Evolutionary conservation across 2,329 filamentous ascomycete genomes (phyloP), one percentile per base, ranked within the genome.

Genomic region (Setomelanomma holmii): DNA sequence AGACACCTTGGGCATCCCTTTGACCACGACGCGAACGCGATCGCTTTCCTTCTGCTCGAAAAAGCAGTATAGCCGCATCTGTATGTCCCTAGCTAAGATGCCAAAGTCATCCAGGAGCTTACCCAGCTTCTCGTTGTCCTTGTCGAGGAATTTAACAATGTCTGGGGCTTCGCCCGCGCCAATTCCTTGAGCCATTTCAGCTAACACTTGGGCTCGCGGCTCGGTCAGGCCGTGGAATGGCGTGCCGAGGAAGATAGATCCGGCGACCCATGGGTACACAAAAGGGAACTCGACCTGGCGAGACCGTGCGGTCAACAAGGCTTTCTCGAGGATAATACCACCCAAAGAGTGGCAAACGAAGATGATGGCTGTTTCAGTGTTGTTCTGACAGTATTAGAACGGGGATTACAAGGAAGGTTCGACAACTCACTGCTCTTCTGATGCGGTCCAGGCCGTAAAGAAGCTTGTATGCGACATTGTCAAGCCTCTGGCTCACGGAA

Each of bases 271-370:
- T 11, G 62, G 56, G 41, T 64, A 66, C 6, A 67, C 50, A 21
- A 44, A 60, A 2, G 62, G 60, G 19, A 53, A 64, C 21, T 60
- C 55, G 41, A 52, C 51, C 19, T 63, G 56, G 5, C 54, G 55
- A 6, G 53, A 36, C 23, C 51, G 45, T 12, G 64, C 55, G 14
- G 52, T 53, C 1, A 61, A 33, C 14, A 61, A 40, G 12, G 65
- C 64, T 43, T 65, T 58, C 21, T 69, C 58, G 5, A 68, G 57
- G 19, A 70, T 55, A 17, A 68, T 64, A 7, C 67, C 67, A 12
- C 68, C 65, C 23, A 71, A 58, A 51, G 65, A 68, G 45, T 69
- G 67, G 20, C 60, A 58, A 16, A 71, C 52, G 33, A 72, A 71
- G 27, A 72, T 64, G 17, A 72, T 70, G 3, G 69, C 66, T 1